Percentiles rank a stretch among this genome's conserved stretches.
Evolutionary conservation across 2,329 filamentous ascomycete genomes (phyloP).

Genomic region (Fusarium robinianum): DNA sequence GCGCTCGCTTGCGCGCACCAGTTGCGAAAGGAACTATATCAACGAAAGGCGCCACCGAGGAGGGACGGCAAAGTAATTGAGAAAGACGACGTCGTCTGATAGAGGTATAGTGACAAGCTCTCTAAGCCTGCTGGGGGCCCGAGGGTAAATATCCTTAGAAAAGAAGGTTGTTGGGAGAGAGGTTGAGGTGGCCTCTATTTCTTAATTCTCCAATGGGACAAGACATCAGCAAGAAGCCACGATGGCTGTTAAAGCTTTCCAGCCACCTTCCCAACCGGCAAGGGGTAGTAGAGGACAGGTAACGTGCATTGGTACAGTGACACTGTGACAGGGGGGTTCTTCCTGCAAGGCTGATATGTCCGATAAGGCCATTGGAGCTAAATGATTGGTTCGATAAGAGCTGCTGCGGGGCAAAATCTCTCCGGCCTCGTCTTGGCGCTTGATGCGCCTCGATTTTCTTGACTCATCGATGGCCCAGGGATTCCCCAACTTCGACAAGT

Average conservation of each 20-base stretch:
- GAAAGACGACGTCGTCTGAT: conserved; percentile 28
- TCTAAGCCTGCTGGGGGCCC: conserved; percentile 19
- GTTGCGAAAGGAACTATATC: conserved; percentile 14
- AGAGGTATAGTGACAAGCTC: conserved; percentile 15
- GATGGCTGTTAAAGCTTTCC: conserved; percentile 34
- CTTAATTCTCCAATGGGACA: conserved; percentile 25
- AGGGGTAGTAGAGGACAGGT: conserved; percentile 46
- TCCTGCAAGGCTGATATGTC: conserved; percentile 36
- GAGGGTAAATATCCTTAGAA: conserved; percentile 21
- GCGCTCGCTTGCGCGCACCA: conserved; percentile 31
- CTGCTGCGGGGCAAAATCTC: conserved; percentile 5
- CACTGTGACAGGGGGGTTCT: conserved; percentile 30
- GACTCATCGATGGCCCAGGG: conserved; percentile 22
- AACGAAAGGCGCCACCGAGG: conserved; percentile 17
- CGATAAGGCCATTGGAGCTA: neutral
- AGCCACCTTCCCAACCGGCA: conserved; percentile 30
- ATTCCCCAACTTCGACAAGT: conserved; percentile 27
- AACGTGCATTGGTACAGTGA: conserved; percentile 33
- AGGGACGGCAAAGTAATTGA: conserved; percentile 4
- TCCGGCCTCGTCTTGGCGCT: conserved; percentile 19
- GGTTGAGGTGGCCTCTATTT: conserved; percentile 45
- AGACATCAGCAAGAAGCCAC: conserved; percentile 36
- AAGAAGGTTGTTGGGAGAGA: conserved; percentile 20
- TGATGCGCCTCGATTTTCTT: conserved; percentile 16
- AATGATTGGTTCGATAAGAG: conserved; percentile 32